Conservation (phyloP, 805 yeast species). For the Kazachstania viticola region DNA sequence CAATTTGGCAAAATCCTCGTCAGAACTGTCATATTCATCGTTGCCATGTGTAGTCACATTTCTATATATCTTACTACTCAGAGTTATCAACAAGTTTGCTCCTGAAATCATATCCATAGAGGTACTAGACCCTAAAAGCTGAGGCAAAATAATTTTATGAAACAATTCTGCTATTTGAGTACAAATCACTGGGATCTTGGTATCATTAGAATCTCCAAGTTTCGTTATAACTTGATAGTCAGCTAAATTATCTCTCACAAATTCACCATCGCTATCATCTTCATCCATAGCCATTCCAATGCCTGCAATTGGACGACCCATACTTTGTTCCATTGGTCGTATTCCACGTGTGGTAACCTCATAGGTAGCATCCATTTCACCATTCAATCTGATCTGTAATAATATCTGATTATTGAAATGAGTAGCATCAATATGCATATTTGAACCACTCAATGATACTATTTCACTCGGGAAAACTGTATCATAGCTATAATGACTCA, state of each 20-base stretch:
- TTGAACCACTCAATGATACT: not conserved
- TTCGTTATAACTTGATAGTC: constrained; percentile 37
- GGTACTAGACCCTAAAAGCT: constrained; percentile 1
- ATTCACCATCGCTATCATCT: constrained; percentile 9
- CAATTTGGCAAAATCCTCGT: constrained; percentile 33
- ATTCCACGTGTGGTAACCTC: constrained; percentile 27
- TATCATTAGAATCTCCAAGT: constrained; percentile 37
- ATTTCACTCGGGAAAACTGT: constrained; percentile 1
- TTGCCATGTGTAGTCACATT: too few relatives aligned
- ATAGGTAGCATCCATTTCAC: constrained; percentile 36
- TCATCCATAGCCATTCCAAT: not conserved
- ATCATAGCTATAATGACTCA: not conserved
- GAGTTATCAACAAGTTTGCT: constrained; percentile 28
- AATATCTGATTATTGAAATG: constrained; percentile 20
- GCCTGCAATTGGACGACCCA: constrained; percentile 12
- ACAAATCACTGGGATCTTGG: constrained; percentile 38
- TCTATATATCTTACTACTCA: constrained; percentile 39
- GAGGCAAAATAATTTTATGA: constrained; percentile 16
- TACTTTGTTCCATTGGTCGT: constrained; percentile 7
- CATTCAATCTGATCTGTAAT: constrained; percentile 21
- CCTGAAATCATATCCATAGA: constrained; percentile 5
- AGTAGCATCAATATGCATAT: constrained; percentile 7
- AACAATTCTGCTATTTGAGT: constrained; percentile 31
- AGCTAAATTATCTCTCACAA: constrained; percentile 19
- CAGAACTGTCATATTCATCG: constrained; percentile 19